Evolutionary conservation across 257 asterid species (phyloP).

Genomic region (Marsdenia floribunda): DNA sequence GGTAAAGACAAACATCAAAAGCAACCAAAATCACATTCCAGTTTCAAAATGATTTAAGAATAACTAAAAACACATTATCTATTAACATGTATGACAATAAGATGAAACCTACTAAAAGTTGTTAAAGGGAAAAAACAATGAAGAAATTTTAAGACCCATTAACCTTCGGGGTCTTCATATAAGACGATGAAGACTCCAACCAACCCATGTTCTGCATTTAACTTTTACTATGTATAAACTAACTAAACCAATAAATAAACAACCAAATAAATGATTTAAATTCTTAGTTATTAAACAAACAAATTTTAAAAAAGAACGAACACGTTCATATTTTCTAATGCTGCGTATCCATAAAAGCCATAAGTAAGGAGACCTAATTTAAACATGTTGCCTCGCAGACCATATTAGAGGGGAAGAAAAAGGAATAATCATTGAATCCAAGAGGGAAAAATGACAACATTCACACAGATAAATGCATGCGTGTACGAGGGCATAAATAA

Average conservation of each 20-base stretch:
- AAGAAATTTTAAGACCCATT: neutral
- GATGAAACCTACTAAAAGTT: neutral
- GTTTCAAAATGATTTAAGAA: neutral
- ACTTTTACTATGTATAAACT: neutral
- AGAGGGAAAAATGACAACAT: neutral
- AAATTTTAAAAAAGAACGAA: neutral
- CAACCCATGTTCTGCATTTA: neutral
- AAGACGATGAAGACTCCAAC: neutral
- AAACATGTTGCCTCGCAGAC: neutral
- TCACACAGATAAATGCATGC: constrained; percentile 3
- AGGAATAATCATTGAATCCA: neutral
- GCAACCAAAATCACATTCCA: neutral
- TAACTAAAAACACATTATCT: neutral
- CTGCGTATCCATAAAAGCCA: neutral
- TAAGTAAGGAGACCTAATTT: neutral
- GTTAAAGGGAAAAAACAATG: neutral
- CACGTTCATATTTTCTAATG: neutral
- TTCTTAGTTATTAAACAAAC: neutral
- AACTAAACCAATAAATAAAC: too few species aligned
- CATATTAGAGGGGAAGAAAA: too few species aligned
- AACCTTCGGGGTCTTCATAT: neutral
- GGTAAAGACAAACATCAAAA: constrained; percentile 11
- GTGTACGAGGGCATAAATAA: neutral
- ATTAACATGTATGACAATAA: neutral
- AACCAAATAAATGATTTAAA: neutral